Base-by-base conservation (phyloP, 805 yeast genomes). In the Wickerhamiella azyma region DNA sequence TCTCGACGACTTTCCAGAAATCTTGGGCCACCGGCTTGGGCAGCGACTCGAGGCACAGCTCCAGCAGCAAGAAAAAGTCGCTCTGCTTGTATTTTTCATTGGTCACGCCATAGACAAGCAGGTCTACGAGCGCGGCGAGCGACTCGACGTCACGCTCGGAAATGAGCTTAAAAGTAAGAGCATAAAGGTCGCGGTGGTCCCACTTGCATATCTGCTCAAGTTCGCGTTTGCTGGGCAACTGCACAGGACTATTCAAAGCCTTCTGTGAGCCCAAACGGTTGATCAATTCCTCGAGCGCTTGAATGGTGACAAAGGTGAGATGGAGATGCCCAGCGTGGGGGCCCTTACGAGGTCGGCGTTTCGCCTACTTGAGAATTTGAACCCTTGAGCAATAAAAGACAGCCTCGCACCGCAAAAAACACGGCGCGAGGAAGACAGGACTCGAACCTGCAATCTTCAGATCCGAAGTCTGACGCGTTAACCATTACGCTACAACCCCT, bases 391-490 rank as follows among this genome's bases (percentile, higher is more conserved):
- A n/a, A n/a, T n/a, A n/a, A 21, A 21, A 21, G 7, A 7, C 24
- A 21, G 7, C 24, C 24, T 21, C 24, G 24, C 24, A 4, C 24
- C 24, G 33, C 14, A 26, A 37, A 38, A 33, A 45, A 24, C 21
- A 17, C 17, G 10, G 10, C 26, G 49, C 49, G 49, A 41, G 49
- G 46, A 17, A 41, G 49, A 28, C 49, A 46, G 49, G 49, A 46
- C 49, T 46, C 49, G 49, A 46, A 46, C 49, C 49, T 46, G 49
- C 49, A 46, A 46, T 38, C 49, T 46, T 38, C 46, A 46, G 46
- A 46, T 46, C 49, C 49, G 49, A 46, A 46, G 49, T 46, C 49
- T 46, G 46, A 38, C 49, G 49, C 49, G 49, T 38, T 46, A 35
- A 41, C 48, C 49, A 46, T 46, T 46, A 41, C 49, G 49, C 49